Evolutionary conservation across 495 filamentous ascomycete species (phyloP).

Genomic region (Talaromyces thailandensis): DNA sequence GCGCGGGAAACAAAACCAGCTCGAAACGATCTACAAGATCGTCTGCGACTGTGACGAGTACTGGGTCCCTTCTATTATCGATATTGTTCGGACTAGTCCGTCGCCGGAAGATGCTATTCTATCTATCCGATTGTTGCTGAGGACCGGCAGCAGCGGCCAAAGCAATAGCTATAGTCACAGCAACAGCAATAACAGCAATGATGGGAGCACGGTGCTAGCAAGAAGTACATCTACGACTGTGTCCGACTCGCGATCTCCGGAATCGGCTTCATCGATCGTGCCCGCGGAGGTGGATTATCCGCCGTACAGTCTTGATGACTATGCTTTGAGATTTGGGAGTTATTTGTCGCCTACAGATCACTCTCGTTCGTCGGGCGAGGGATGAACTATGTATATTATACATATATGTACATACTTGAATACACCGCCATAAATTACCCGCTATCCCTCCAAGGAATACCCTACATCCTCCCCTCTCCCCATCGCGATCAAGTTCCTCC

Average conservation of each 20-base stretch:
- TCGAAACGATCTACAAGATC: conserved; percentile 22
- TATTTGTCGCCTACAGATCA: not conserved
- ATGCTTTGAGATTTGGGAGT: not conserved
- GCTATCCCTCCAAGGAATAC: conserved; percentile 18
- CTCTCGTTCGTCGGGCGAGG: not conserved
- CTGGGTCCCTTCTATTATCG: conserved; percentile 18
- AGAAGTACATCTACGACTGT: not conserved
- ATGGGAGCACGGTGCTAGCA: not conserved
- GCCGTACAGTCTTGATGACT: not conserved
- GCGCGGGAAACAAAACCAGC: conserved; percentile 17
- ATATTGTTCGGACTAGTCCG: conserved; percentile 20
- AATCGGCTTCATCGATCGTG: not conserved
- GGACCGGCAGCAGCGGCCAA: not conserved
- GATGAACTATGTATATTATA: not conserved
- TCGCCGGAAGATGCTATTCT: conserved; percentile 26
- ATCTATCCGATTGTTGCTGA: conserved; percentile 20
- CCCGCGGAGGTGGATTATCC: not conserved
- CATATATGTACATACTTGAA: not conserved
- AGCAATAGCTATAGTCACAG: not conserved
- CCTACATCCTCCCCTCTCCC: conserved; percentile 52
- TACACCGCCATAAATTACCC: not conserved
- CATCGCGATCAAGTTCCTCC: conserved; percentile 48
- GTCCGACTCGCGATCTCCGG: not conserved
- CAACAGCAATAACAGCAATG: not conserved
- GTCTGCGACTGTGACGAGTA: conserved; percentile 24